Base-by-base conservation (phyloP, 2,329 filamentous ascomycete species). In the Metarhizium sp. region DNA sequence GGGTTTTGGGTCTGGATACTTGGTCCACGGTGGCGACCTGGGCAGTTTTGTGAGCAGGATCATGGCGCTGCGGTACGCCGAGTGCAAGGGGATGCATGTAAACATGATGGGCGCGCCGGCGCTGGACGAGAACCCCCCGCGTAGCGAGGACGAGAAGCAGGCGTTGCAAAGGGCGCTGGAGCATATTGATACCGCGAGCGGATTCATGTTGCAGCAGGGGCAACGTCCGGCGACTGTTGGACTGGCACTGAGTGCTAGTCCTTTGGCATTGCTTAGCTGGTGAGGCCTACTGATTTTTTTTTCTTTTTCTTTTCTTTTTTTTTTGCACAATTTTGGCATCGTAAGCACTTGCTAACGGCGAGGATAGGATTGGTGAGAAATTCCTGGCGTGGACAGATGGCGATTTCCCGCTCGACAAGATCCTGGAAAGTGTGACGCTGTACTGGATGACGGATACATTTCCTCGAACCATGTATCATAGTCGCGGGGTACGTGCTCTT, bases 1-100 rank as follows among this genome's bases (percentile, higher is more conserved):
- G 3, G 81, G 81, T 0, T 80, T 84, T 50, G 70, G 68, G 0
- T 58, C 59, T 1, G 76, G 75, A 2, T 84, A 84, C 58, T 64
- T 81, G 7, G 72, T 73, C 0, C 80, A 84, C 63, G 81, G 81
- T 10, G 81, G 81, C 3, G 81, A 85, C 59, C 68, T 84, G 2
- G 78, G 79, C 2, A 73, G 71, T 47, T 65, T 70, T 30, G 55
- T 81, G 4, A 66, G 72, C 0, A 66, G 77, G 13, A 59, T 71
- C 0, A 62, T 82, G 48, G 73, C 72, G 4, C 68, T 66, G 0
- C 65, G 63, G 1, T 72, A 74, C 50, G 62, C 71, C 0, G 71
- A 73, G 49, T 81, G 78, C 64, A 79, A 77, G 64, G 78, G 72
- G 36, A 64, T 68, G 40, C 68, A 71, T 34, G 54, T 60, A 36